phyloP scores from a whole-genome alignment of 129 eudicot genomes.

The Flaveria ramosissima region DNA sequence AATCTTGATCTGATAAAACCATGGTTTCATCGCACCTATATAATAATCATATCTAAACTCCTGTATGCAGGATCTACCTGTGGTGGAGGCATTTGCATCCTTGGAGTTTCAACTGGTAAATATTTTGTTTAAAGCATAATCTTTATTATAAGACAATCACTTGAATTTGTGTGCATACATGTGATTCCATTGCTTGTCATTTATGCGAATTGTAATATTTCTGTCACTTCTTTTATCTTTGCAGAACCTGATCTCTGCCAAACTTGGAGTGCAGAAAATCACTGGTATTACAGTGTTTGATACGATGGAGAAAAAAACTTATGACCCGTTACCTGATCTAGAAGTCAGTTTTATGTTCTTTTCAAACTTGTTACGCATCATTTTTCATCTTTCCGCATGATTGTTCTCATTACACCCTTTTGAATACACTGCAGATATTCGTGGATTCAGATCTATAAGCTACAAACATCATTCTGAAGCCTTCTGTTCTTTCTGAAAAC shows the following conservation, averaged over 20 bases:
- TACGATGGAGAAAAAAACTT: constrained; percentile 66
- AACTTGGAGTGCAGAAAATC: constrained; percentile 90
- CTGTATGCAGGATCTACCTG: constrained; percentile 63
- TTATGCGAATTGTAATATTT: constrained; percentile 16
- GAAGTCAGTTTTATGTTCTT: constrained; percentile 54
- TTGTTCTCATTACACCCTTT: constrained; percentile 19
- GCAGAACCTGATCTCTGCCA: constrained; percentile 84
- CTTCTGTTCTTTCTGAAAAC: neutral
- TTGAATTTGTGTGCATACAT: no score
- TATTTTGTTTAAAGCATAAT: neutral
- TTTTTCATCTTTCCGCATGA: neutral
- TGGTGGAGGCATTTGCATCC: constrained; percentile 62
- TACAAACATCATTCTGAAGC: no score
- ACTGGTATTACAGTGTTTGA: constrained; percentile 79
- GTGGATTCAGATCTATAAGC: constrained; percentile 57
- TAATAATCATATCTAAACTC: constrained; percentile 7
- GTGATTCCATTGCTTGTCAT: neutral
- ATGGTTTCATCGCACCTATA: neutral
- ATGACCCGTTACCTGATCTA: constrained; percentile 64
- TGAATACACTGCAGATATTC: constrained; percentile 59
- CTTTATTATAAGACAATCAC: neutral
- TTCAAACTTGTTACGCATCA: neutral
- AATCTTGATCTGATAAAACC: constrained; percentile 2
- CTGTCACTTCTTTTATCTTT: constrained; percentile 14
- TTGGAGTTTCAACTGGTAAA: constrained; percentile 75